Conservation (phyloP, 2,329 filamentous ascomycete genomes). For the Aspergillus hiratsukae region DNA sequence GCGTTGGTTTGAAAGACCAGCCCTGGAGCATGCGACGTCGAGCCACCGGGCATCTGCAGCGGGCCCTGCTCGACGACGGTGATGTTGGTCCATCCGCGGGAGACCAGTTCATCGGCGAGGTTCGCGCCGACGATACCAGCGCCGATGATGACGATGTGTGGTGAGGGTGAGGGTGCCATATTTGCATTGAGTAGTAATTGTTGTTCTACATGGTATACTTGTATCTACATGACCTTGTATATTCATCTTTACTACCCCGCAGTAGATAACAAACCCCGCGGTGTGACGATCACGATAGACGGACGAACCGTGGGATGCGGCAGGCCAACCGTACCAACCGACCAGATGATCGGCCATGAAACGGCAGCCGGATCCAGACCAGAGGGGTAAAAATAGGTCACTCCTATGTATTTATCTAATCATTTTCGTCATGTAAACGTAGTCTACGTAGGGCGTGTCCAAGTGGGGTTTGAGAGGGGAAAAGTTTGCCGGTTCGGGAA, state of each 20-base stretch:
- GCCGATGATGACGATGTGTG: constrained; percentile 56
- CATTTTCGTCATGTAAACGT: neutral
- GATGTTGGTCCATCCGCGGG: constrained; percentile 59
- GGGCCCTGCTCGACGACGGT: constrained; percentile 63
- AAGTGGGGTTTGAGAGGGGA: neutral
- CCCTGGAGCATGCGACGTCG: constrained; percentile 62
- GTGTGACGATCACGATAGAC: neutral
- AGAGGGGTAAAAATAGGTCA: neutral
- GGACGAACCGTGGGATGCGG: neutral
- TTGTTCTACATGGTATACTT: neutral
- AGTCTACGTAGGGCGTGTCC: neutral
- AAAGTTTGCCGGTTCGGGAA: neutral
- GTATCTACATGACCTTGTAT: neutral
- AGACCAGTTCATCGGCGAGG: constrained; percentile 59
- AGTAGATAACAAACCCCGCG: neutral
- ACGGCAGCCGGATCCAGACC: neutral
- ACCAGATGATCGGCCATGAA: neutral
- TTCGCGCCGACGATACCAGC: constrained; percentile 63
- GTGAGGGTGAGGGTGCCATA: constrained; percentile 29
- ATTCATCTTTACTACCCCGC: neutral
- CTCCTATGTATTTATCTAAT: too few relatives aligned
- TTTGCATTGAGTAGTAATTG: neutral
- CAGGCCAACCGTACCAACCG: neutral
- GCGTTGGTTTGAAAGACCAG: constrained; percentile 60
- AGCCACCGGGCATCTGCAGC: constrained; percentile 58